phyloP scores from a whole-genome alignment of 2,329 filamentous ascomycete genomes.

The Diplodia corticola region DNA sequence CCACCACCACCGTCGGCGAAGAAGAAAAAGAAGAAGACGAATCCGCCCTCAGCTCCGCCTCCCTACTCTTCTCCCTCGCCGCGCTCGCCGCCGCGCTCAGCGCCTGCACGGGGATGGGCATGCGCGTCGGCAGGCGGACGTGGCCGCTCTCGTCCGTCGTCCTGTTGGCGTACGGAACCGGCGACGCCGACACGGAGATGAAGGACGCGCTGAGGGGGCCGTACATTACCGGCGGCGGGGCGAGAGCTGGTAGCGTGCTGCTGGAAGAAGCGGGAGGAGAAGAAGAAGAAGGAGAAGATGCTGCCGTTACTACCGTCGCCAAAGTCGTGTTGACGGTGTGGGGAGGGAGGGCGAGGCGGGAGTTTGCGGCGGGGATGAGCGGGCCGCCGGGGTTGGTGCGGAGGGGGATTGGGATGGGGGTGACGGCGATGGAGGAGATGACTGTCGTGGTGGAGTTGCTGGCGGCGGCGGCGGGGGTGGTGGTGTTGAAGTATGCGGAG shows the following conservation, averaged over 20 bases:
- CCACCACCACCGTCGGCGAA: background rate
- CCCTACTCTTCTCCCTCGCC: background rate
- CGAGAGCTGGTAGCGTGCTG: too few species aligned
- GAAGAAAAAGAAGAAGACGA: too few species aligned
- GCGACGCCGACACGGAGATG: background rate
- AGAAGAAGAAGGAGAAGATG: too few species aligned
- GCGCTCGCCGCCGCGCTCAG: background rate
- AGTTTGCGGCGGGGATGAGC: background rate
- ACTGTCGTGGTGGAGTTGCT: background rate
- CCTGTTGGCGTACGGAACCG: background rate
- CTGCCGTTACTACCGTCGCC: too few species aligned
- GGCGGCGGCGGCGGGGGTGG: background rate
- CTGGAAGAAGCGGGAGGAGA: too few species aligned
- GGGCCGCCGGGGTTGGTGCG: background rate
- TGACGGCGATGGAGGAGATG: too few species aligned
- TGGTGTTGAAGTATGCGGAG: background rate
- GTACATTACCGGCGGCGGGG: too few species aligned
- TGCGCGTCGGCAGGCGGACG: background rate
- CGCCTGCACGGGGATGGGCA: slow-evolving; percentile 2
- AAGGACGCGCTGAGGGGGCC: background rate
- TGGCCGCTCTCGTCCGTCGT: background rate
- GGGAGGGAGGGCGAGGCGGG: background rate
- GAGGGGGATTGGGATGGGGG: too few species aligned
- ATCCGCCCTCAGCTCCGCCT: too few species aligned
- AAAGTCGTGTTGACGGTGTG: background rate